Evolutionary conservation across 352 stramenopile species (phyloP), one percentile per base, ranked within the genome.

Genomic region (Pythium chondricola): DNA sequence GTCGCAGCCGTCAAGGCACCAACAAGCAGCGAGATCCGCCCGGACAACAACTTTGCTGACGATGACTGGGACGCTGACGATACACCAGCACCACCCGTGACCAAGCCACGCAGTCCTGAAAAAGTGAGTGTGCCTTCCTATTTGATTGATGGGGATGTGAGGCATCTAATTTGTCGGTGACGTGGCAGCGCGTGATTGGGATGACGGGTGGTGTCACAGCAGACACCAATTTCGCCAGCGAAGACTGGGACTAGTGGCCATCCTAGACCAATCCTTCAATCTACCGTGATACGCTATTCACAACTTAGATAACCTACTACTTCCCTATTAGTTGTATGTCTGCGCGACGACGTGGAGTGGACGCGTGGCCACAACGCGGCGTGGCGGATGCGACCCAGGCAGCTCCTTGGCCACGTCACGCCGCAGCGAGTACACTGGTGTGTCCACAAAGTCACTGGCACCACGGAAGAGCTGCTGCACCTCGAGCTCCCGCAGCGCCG

Each of bases 11-110:
- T 17, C 10, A 11, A 33, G 27, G 11, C 38, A 29, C 7, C 35
- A 18, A 27, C 41, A 13, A 16, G 33, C 18, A 58, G 52, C 30
- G 48, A 57, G 21, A 29, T 62, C 3, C 48, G 58, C 11, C 58
- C 43, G 4, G 75, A 88, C 52, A 88, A 90, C 58, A 90, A 90
- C 48, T 90, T 90, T 55, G 74, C 69, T 9, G 70, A 86, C 22
- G 79, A 90, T 9, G 74, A 90, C 35, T 90, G 78, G 78, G 78
- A 89, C 48, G 67, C 58, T 2, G 65, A 85, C 30, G 74, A 85
- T 20, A 55, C 64, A 2, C 22, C 48, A 30, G 20, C 47, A 7
- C n/a, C 32, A 16, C 2, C 35, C n/a, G 27, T 42, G 6, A 33
- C 43, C 3, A 25, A 43, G 2, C 24, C 42, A 9, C 29, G 17